A percentile compares a stretch with the other conserved stretches of the same genome.
Evolutionary conservation across 345 rosid genomes (phyloP).

Genomic region (Adansonia digitata): DNA sequence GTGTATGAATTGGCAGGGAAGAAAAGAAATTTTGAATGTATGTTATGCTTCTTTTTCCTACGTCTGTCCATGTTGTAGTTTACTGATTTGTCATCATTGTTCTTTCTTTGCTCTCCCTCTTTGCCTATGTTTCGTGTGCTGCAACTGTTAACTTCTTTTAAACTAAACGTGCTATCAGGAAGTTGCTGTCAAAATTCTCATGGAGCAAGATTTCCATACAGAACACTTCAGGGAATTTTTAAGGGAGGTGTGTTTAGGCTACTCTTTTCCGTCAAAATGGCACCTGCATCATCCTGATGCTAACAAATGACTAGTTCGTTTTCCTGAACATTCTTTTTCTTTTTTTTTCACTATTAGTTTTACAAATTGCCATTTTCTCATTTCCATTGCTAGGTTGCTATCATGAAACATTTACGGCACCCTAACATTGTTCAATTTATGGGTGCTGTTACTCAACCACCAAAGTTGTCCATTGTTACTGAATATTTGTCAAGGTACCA

Average conservation of each 20-base stretch:
- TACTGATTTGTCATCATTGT: not conserved
- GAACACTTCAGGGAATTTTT: constrained; percentile 40
- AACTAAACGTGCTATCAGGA: constrained; percentile 29
- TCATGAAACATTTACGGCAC: constrained; percentile 48
- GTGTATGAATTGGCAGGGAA: not conserved
- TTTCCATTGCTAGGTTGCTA: constrained; percentile 35
- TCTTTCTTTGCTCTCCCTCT: not conserved
- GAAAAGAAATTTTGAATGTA: not conserved
- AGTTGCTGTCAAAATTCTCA: constrained; percentile 57
- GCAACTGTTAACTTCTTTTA: constrained; percentile 2
- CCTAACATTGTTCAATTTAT: constrained; percentile 52
- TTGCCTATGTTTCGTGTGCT: not conserved
- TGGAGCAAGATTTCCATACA: constrained; percentile 44
- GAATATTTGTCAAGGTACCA: constrained; percentile 51
- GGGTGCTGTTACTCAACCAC: constrained; percentile 56
- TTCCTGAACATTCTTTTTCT: not conserved
- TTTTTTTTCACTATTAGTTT: not conserved
- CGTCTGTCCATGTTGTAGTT: not conserved
- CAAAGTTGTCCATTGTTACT: constrained; percentile 49
- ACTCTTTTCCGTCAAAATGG: not conserved
- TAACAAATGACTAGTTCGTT: not conserved
- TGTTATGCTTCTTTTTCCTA: not conserved
- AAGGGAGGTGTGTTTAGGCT: constrained; percentile 37
- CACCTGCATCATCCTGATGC: not conserved
- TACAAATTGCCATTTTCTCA: not conserved